Evolutionary conservation across 2,329 filamentous ascomycete species (phyloP).

Genomic region (Pseudogymnoascus sp.): DNA sequence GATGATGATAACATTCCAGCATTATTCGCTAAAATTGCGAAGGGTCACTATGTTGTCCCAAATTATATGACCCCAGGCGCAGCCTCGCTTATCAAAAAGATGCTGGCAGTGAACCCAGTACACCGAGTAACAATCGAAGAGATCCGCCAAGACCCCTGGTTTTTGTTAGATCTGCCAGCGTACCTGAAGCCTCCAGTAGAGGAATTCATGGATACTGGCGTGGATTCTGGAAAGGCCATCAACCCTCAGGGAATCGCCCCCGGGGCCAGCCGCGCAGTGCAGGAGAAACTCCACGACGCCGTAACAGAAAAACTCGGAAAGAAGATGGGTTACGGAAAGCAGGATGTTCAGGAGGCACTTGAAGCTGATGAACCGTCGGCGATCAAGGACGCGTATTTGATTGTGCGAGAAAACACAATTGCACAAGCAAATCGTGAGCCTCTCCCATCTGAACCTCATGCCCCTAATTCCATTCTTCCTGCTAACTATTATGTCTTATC

Average conservation of each 20-base stretch:
- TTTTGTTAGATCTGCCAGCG: slow-evolving; percentile 73
- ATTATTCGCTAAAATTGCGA: slow-evolving; percentile 94
- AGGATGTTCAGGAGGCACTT: slow-evolving; percentile 90
- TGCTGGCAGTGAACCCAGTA: slow-evolving; percentile 92
- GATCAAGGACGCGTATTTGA: slow-evolving; percentile 98
- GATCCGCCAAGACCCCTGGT: slow-evolving; percentile 91
- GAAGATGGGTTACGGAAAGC: slow-evolving; percentile 94
- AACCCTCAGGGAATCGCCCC: slow-evolving; percentile 75
- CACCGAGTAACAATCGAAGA: slow-evolving; percentile 90
- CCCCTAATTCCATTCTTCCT: background rate
- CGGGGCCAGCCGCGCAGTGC: slow-evolving; percentile 67
- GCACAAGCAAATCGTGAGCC: slow-evolving; percentile 73
- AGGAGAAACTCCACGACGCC: slow-evolving; percentile 83
- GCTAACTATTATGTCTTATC: slow-evolving; percentile 1
- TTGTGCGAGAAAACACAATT: slow-evolving; percentile 98
- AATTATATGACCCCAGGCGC: slow-evolving; percentile 85
- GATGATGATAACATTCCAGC: slow-evolving; percentile 98
- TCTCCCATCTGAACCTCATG: background rate
- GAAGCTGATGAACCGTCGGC: slow-evolving; percentile 89
- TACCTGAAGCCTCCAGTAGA: slow-evolving; percentile 85
- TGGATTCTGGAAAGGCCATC: slow-evolving; percentile 87
- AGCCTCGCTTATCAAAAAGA: slow-evolving; percentile 74
- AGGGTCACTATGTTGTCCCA: slow-evolving; percentile 87
- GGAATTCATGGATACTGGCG: slow-evolving; percentile 89
- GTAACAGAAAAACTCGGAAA: slow-evolving; percentile 94